Base-by-base conservation (phyloP, 352 stramenopile genomes). In the Phytophthora niederhauseri region DNA sequence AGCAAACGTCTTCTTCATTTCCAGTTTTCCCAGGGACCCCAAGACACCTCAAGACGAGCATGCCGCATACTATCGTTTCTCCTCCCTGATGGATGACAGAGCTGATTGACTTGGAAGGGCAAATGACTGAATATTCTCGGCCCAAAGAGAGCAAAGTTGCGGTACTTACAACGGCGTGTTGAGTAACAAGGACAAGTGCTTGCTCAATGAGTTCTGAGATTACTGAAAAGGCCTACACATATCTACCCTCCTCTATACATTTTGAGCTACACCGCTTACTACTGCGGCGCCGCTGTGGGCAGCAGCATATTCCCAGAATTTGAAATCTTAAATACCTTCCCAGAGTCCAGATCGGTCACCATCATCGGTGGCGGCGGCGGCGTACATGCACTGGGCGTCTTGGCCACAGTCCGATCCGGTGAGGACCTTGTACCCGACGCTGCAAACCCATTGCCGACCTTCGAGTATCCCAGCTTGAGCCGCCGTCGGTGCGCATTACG, bases 271-370 rank as follows among this genome's bases (percentile, higher is more conserved):
- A 9, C 8, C 41, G n/a, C n/a, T 22, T 8, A 50, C 41, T 70
- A 68, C 56, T 59, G 49, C 19, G 36, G 26, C 5, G 70, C 7
- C 15, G 30, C 55, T 17, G 60, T 77, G 6, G 80, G 73, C n/a
- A 86, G 58, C 57, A 90, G 56, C 77, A 93, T 89, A 66, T 76
- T 84, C 11, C 84, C 84, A 6, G 78, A 80, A 38, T 67, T 71
- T 15, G 84, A 93, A 58, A 93, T 91, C 36, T 77, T 73, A 76
- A 90, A 93, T 54, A 89, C 64, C 31, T 89, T 88, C 43, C 84
- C 84, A 49, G 84, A 91, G 55, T 93, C 84, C 41, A 93, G 64
- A 66, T 93, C 82, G 0, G 74, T 85, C 48, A 93, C 80, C 11
- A 74, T 93, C 82, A 91, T 91, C 20, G 72, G 65, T 52, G 53